A percentile compares a stretch with the other conserved stretches of the same genome.
Conservation (phyloP, 768 basidiomycete species). For the Holtermannia corniformis region DNA sequence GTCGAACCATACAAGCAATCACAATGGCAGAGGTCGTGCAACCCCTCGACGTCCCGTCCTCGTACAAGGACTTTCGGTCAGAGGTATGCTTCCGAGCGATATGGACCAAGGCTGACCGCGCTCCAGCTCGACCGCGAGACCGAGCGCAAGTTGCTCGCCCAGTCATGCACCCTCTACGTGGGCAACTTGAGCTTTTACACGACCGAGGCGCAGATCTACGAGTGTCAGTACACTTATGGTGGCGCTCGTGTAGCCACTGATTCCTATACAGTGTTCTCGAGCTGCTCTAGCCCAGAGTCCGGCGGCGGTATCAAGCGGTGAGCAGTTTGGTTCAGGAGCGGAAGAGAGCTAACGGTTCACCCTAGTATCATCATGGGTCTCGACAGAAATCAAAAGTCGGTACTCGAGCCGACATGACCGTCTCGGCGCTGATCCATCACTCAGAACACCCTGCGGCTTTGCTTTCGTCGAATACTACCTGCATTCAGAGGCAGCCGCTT, state of each 20-base stretch:
- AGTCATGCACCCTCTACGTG: constrained; percentile 85
- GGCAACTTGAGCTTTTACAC: constrained; percentile 43
- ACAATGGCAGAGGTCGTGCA: constrained; percentile 2
- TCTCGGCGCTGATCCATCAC: neutral
- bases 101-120: neutral
- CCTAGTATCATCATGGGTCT: constrained; percentile 42
- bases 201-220: constrained; percentile 40
- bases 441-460: constrained; percentile 42
- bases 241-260: neutral
- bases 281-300: constrained; percentile 30
- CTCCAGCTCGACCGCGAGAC: constrained; percentile 54
- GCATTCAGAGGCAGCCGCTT: constrained; percentile 82
- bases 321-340: neutral
- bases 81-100: neutral
- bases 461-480: constrained; percentile 63
- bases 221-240: constrained; percentile 21
- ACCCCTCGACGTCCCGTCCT: neutral
- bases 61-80: neutral
- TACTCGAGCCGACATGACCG: constrained; percentile 1
- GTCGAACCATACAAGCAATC: neutral
- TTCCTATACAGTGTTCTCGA: constrained; percentile 30
- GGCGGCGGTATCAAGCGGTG: constrained; percentile 41
- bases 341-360: neutral
- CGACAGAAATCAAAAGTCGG: constrained; percentile 33
- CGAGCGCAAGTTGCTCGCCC: constrained; percentile 69